phyloP scores from a whole-genome alignment of 352 stramenopile species.

The Pythium sukuiense region DNA sequence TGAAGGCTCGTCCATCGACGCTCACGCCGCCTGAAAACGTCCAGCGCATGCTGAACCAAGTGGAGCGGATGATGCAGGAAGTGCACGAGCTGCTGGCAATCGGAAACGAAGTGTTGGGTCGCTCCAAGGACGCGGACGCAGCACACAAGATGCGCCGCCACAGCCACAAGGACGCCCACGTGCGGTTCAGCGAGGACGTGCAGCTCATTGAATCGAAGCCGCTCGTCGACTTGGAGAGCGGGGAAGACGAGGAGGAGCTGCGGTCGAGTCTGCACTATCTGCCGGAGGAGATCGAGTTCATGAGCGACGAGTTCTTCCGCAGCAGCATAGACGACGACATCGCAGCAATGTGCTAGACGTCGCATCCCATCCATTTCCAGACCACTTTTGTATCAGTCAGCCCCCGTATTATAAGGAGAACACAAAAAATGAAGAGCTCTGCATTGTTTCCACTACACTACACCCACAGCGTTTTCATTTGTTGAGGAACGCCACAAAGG shows the following conservation, averaged over 20 bases:
- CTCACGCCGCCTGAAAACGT: constrained; percentile 22
- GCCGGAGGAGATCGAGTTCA: constrained; percentile 23
- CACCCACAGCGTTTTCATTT: constrained; percentile 38
- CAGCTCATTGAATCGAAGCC: constrained; percentile 11
- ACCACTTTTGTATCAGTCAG: constrained; percentile 21
- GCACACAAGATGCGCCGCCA: neutral
- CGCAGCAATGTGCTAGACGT: neutral
- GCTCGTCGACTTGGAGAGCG: neutral
- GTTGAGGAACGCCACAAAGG: constrained; percentile 92
- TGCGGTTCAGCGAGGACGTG: constrained; percentile 19
- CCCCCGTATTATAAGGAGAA: constrained; percentile 14
- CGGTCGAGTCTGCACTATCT: constrained; percentile 15
- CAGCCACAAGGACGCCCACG: constrained; percentile 15
- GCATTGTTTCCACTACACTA: constrained; percentile 12
- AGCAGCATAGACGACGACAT: constrained; percentile 1
- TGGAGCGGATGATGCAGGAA: constrained; percentile 34
- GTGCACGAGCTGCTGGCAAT: constrained; percentile 26
- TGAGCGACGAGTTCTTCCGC: constrained; percentile 25
- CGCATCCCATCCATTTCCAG: neutral
- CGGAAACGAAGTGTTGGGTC: constrained; percentile 19
- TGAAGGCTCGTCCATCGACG: constrained; percentile 25
- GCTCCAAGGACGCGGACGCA: neutral
- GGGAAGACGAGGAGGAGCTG: constrained; percentile 15
- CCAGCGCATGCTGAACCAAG: constrained; percentile 32
- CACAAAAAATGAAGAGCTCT: constrained; percentile 19